Percentiles rank a stretch among this genome's conserved stretches.
Evolutionary conservation across 2,329 filamentous ascomycete genomes (phyloP).

Genomic region (Leptographium lundbergii): DNA sequence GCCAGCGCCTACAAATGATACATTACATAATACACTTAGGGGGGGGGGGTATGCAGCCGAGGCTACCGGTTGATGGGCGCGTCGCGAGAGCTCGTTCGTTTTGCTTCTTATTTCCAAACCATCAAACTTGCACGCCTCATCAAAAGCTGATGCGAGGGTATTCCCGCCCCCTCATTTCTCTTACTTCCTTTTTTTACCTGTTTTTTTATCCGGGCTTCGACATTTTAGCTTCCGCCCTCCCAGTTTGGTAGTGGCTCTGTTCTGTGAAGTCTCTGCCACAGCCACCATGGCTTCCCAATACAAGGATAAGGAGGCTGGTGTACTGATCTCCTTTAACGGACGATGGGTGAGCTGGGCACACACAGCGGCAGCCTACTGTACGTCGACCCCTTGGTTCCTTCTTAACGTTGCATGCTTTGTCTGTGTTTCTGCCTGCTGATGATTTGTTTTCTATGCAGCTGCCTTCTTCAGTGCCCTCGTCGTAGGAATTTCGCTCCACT

Average conservation of each 20-base stretch:
- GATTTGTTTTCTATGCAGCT: constrained; percentile 28
- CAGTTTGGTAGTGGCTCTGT: neutral
- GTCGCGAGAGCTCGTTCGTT: neutral
- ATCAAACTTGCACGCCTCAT: neutral
- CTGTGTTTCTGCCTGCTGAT: neutral
- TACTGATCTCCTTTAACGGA: constrained; percentile 58
- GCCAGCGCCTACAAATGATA: neutral
- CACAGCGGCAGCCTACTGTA: constrained; percentile 71
- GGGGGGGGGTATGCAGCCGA: neutral
- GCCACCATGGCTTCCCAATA: constrained; percentile 26
- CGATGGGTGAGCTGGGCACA: constrained; percentile 86
- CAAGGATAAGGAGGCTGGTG: constrained; percentile 52
- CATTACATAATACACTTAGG: neutral
- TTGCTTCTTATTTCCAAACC: neutral
- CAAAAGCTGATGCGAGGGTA: neutral
- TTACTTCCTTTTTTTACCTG: neutral
- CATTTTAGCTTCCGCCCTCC: neutral
- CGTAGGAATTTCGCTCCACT: constrained; percentile 73
- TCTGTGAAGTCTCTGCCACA: neutral
- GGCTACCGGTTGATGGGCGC: neutral
- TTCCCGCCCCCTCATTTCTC: neutral
- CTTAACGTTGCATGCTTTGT: neutral
- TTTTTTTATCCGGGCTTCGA: neutral
- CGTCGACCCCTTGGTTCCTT: constrained; percentile 13
- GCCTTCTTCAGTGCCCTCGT: constrained; percentile 80